Base-by-base conservation (phyloP, 768 basidiomycete genomes). In the Paxillus rubicundulus region DNA sequence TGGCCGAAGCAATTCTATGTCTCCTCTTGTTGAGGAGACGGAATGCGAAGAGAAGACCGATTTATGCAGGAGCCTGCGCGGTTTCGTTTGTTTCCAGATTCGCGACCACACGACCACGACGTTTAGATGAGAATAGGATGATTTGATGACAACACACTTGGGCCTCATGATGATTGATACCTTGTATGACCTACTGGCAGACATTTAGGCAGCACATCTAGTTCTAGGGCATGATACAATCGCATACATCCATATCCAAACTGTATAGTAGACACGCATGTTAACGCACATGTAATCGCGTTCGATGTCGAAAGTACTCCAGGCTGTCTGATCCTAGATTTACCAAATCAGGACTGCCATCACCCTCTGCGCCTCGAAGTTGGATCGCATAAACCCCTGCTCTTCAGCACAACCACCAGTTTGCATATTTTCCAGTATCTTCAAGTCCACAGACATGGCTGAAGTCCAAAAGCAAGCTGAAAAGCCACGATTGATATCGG, bases 401-500 rank as follows among this genome's bases (percentile, higher is more conserved):
- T 48, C 45, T 39, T 32, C 47, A n/a, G 16, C 39, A 55, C 59
- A 28, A 55, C 37, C 53, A 41, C 42, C 38, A 24, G 6, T 34
- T 42, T 43, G 36, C 42, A 49, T 38, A 50, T 49, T 44, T 27
- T 33, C 45, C 44, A 49, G 27, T 32, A 17, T 47, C 44, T 21
- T 33, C 41, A 50, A 50, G 45, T 13, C 16, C 16, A 46, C 40
- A 58, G 53, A 56, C 54, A 89, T 89, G 87, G 76, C 86, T 50
- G 87, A 88, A 61, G 62, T 75, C 18, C 69, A 68, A 3, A 66
- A 70, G 51, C 61, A 66, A 69, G 74, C 73, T 54, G 82, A 83
- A 65, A 81, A 83, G 56, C 64, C 76, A 14, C 70, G 73, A 51
- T 77, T 84, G 53, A 79, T 84, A 41, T 74, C 78, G 16, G 87